Evolutionary conservation across 179 eudicot species (phyloP), one percentile per base, ranked within the genome.

Genomic region (Gypsophila paniculata): DNA sequence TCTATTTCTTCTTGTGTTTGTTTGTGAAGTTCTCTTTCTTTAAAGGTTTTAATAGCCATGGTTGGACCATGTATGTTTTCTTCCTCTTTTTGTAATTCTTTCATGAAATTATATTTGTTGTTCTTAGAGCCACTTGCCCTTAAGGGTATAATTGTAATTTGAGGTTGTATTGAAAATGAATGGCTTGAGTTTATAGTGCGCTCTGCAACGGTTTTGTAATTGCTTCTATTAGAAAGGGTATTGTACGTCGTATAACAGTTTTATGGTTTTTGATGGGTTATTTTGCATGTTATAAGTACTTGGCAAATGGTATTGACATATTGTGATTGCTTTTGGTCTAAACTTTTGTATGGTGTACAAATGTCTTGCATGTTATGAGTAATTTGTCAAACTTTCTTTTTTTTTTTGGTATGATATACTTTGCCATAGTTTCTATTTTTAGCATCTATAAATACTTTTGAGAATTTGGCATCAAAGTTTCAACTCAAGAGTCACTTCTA

Each of bases 21-120:
- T 61, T 71, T 75, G 60, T 72, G 26, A 53, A 69, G 68, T 81
- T 78, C 72, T 71, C 72, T 73, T 76, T 74, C 76, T 67, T 72
- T 61, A 65, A 73, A 79, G 73, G 61, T 72, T 80, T 68, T 84
- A 75, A 69, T 75, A 74, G 64, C 76, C 76, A 82, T 89, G 88
- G 79, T 78, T 73, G 63, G 2, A 51, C 73, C 79, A 72, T 78
- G 91, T 87, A 58, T 57, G 87, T 58, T 62, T 60, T 74, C 61
- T 25, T 34, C 65, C 39, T 7, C 52, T 21, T 26, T 57, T 39
- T 19, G 39, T 34, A 22, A 8, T 58, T 42, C 46, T 42, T 42
- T 2, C 46, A 2, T 39, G 3, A 0, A 22, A 51, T 68, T 73
- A 46, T 69, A 12, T 25, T 48, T 73, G 52, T 54, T 46, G 57